Percentiles rank a stretch among this genome's conserved stretches.
phyloP scores from a whole-genome alignment of 2,329 filamentous ascomycete species.

The Aspergillus novoparasiticus region DNA sequence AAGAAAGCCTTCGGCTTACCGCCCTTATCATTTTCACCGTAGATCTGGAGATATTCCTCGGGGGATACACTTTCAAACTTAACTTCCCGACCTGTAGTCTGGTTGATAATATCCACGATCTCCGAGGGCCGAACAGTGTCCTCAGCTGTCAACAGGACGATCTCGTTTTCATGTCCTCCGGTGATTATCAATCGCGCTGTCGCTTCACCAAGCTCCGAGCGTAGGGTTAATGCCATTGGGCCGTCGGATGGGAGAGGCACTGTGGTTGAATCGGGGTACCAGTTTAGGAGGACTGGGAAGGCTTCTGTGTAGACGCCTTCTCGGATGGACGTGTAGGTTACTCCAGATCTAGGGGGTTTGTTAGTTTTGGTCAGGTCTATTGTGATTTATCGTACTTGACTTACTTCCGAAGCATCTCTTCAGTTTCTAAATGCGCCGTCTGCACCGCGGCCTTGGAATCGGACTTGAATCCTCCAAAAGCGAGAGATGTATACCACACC shows the following conservation, averaged over 20 bases:
- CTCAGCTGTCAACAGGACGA: constrained; percentile 44
- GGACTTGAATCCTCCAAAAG: constrained; percentile 52
- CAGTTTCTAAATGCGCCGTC: constrained; percentile 61
- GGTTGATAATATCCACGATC: constrained; percentile 42
- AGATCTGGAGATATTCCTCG: constrained; percentile 37
- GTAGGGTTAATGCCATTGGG: constrained; percentile 54
- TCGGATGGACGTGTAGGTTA: constrained; percentile 58
- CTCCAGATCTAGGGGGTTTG: constrained; percentile 30
- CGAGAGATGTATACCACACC: constrained; percentile 62
- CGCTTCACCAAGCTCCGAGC: constrained; percentile 59
- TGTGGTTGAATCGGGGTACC: constrained; percentile 38
- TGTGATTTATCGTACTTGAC: not conserved
- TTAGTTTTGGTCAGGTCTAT: constrained; percentile 1
- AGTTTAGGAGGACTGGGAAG: constrained; percentile 60
- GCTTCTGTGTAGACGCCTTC: constrained; percentile 64
- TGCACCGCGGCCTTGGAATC: constrained; percentile 55
- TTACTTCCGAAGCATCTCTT: constrained; percentile 51
- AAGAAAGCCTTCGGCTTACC: constrained; percentile 44
- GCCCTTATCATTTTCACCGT: constrained; percentile 37
- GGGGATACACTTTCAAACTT: constrained; percentile 36
- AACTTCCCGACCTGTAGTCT: constrained; percentile 36
- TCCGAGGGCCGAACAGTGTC: constrained; percentile 38
- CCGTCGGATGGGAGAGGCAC: constrained; percentile 43
- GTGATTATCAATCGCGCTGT: constrained; percentile 53
- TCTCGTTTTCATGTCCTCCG: constrained; percentile 39